Percentiles rank a stretch among this genome's conserved stretches.
Evolutionary conservation across 768 basidiomycete species (phyloP).

Genomic region (Termitomyces sp.): DNA sequence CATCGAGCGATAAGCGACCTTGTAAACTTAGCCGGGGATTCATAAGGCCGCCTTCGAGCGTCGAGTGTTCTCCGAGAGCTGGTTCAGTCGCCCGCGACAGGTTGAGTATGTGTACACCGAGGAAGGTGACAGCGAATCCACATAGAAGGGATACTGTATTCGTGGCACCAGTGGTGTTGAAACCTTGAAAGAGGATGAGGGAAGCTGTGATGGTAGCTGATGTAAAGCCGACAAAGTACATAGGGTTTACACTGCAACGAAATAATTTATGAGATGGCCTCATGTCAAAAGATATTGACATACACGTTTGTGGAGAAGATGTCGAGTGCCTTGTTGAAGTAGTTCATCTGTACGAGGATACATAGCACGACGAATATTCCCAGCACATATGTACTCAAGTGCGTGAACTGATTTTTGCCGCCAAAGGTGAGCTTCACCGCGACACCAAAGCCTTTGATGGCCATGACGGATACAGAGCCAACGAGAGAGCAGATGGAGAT

Average conservation of each 20-base stretch:
- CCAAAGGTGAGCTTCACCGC: slow-evolving; percentile 92
- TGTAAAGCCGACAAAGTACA: slow-evolving; percentile 97
- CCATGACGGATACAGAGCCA: slow-evolving; percentile 97
- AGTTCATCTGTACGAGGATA: slow-evolving; percentile 92
- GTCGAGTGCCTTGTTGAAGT: slow-evolving; percentile 97
- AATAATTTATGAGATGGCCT: not conserved
- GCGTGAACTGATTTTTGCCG: slow-evolving; percentile 93
- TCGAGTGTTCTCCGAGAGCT: slow-evolving; percentile 36
- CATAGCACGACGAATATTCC: slow-evolving; percentile 77
- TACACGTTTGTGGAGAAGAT: slow-evolving; percentile 98
- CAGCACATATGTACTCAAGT: slow-evolving; percentile 96
- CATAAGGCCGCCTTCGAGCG: slow-evolving; percentile 66
- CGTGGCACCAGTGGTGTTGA: slow-evolving; percentile 81
- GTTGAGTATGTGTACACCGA: slow-evolving; percentile 95
- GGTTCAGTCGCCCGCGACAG: slow-evolving; percentile 61
- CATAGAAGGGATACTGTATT: slow-evolving; percentile 85
- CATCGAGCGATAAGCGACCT: slow-evolving; percentile 78
- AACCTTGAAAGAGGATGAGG: slow-evolving; percentile 94
- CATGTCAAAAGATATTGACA: slow-evolving; percentile 25
- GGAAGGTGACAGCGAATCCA: slow-evolving; percentile 91
- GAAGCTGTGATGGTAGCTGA: slow-evolving; percentile 91
- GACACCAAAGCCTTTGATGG: slow-evolving; percentile 96
- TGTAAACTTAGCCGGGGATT: slow-evolving; percentile 79
- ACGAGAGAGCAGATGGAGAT: slow-evolving; percentile 96
- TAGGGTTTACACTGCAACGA: slow-evolving; percentile 79